Percentiles rank a stretch among this genome's conserved stretches.
These are phyloP conservation scores for Penicillium coprophilum DNA, from an alignment of 495 filamentous ascomycete species.

Conservation along the genomic window DNA sequence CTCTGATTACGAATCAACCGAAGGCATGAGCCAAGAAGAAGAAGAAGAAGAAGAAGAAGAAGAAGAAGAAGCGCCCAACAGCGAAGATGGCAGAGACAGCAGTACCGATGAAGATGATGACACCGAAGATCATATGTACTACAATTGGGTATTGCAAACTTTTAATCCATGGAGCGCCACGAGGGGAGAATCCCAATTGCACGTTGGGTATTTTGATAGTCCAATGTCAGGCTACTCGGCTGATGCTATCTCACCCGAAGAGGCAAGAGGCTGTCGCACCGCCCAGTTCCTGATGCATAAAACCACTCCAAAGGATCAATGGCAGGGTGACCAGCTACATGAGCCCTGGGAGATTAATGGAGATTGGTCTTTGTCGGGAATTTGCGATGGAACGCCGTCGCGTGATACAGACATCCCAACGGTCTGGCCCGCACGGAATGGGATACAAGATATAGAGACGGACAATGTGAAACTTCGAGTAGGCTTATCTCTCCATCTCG, in stretches of 20 bases:
- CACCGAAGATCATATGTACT: conserved; percentile 7
- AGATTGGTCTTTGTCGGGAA: conserved; percentile 30
- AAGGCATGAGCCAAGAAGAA: background rate
- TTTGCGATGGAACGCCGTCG: conserved; percentile 26
- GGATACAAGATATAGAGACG: background rate
- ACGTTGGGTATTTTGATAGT: conserved; percentile 18
- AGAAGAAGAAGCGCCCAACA: background rate
- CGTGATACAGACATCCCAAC: conserved; percentile 11
- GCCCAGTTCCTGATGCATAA: conserved; percentile 31
- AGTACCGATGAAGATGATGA: background rate
- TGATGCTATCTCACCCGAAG: conserved; percentile 21
- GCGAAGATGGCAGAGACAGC: background rate
- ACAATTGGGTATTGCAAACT: conserved; percentile 5
- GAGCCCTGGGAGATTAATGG: conserved; percentile 25
- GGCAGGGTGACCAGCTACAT: conserved; percentile 21
- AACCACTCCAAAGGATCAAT: background rate
- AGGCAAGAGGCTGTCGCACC: conserved; percentile 33
- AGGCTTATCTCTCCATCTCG: background rate
- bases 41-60: too few relatives aligned
- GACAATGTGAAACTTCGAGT: conserved; percentile 17
- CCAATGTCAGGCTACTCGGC: conserved; percentile 28
- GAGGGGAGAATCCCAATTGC: background rate
- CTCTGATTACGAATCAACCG: conserved; percentile 12
- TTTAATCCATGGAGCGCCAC: background rate
- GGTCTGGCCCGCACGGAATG: conserved; percentile 19